Evolutionary conservation across 768 basidiomycete species (phyloP), one percentile per base, ranked within the genome.

Genomic region (Auriculariales sp.): DNA sequence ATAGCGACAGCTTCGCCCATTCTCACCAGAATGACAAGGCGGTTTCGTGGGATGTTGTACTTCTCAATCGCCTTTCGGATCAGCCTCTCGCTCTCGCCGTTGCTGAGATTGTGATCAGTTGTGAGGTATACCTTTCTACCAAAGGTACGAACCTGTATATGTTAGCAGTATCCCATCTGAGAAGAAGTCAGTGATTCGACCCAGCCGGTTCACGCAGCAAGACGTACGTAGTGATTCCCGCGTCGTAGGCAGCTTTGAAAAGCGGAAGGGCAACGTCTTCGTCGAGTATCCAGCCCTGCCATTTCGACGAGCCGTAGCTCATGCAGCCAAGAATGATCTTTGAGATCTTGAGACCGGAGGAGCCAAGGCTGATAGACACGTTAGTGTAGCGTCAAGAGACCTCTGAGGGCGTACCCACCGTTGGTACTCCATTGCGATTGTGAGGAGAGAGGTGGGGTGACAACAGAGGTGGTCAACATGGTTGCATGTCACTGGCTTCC

Each of bases 251-350:
- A 1, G 56, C 57, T 39, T 63, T 63, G 24, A 63, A 46, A 47
- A 61, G 36, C 2, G 53, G 52, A 11, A 62, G 49, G 2, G 54
- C 55, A 50, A 24, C 3, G 4, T 28, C 24, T 25, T 46, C 32
- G 46, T 42, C 50, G 24, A 32, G 29, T 15, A 44, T 33, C 31
- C 46, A 47, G 4, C 25, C 25, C 22, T 30, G 69, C 73, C 78
- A 80, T 10, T 71, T 66, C 10, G 70, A 63, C 7, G 58, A 59
- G 27, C 73, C 79, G 55, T 78, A 81, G 17, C 68, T 65, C 78
- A 80, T 78, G 33, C 70, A 72, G 1, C 81, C 82, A 0, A 83
- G 66, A 39, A 83, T 79, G 46, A 82, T 68, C 61, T 71, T 75
- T 27, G 79, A 81, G 1, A 83, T 72, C 58, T 81, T 75, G 36